phyloP scores from a whole-genome alignment of 192 early-diverging fungal species.

The Dimargaris verticillata region DNA sequence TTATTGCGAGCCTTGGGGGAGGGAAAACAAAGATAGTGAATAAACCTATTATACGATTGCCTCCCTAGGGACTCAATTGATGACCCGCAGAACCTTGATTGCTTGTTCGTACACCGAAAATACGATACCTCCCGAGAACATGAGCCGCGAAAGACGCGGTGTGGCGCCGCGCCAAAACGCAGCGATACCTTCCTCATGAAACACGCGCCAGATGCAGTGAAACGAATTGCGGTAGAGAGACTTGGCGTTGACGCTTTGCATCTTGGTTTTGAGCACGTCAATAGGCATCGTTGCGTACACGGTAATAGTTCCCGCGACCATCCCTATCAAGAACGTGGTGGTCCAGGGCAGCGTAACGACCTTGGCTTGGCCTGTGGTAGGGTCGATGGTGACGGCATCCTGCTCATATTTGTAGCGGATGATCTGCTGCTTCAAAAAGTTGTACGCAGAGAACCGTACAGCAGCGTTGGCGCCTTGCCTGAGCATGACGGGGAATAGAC shows the following conservation, averaged over 20 bases:
- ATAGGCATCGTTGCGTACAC: constrained; percentile 94
- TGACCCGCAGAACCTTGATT: constrained; percentile 21
- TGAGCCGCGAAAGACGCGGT: constrained; percentile 68
- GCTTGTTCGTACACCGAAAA: constrained; percentile 28
- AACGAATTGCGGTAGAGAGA: constrained; percentile 48
- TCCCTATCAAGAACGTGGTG: constrained; percentile 57
- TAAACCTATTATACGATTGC: neutral
- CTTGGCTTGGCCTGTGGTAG: constrained; percentile 10
- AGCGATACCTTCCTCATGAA: constrained; percentile 54
- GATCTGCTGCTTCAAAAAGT: constrained; percentile 45
- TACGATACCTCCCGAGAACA: constrained; percentile 33
- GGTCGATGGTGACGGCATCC: neutral
- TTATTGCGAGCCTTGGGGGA: neutral
- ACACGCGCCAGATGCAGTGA: constrained; percentile 55
- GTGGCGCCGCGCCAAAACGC: constrained; percentile 95
- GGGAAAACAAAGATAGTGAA: neutral
- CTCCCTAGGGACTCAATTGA: neutral
- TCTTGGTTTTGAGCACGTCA: constrained; percentile 93
- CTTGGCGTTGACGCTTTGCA: constrained; percentile 70
- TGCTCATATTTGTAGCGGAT: neutral
- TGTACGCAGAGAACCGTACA: constrained; percentile 79
- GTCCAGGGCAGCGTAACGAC: constrained; percentile 28
- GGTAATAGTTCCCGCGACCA: constrained; percentile 76
- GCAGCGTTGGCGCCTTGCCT: constrained; percentile 92
- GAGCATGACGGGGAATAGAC: constrained; percentile 79